Conservation (phyloP, 2,329 filamentous ascomycete species). For the Berkeleyomyces basicola region DNA sequence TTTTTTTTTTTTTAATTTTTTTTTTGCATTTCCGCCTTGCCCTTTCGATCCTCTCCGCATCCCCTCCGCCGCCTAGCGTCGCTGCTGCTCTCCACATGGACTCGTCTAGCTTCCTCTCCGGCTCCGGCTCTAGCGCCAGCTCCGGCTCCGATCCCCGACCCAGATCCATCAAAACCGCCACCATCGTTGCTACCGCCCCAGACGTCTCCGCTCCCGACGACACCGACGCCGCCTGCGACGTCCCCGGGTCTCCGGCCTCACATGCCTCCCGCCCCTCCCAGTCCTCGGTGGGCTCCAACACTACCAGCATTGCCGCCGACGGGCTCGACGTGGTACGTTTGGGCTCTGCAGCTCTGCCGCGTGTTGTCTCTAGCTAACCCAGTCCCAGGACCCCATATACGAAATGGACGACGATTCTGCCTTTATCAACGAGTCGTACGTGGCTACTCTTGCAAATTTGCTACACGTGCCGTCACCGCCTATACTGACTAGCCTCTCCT, state of each 20-base stretch:
- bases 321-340: conserved; percentile 11
- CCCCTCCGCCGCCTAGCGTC: neutral
- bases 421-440: conserved; percentile 7
- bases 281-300: conserved; percentile 5
- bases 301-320: conserved; percentile 7
- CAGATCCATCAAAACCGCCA: neutral
- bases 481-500: neutral
- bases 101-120: neutral
- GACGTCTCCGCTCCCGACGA: neutral
- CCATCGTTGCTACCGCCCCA: neutral
- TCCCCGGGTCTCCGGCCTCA: neutral
- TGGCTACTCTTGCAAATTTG: neutral
- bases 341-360: neutral
- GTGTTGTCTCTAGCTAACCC: neutral
- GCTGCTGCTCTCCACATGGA: neutral
- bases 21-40: neutral
- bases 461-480: neutral
- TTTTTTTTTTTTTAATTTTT: neutral
- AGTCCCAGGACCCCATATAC: conserved; percentile 5
- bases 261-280: conserved; percentile 4
- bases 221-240: neutral
- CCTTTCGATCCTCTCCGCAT: neutral
- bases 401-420: conserved; percentile 10
- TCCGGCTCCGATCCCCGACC: neutral
- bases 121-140: neutral